Evolutionary conservation across 2,329 filamentous ascomycete genomes (phyloP).

Genomic region (Claviceps purpurea): DNA sequence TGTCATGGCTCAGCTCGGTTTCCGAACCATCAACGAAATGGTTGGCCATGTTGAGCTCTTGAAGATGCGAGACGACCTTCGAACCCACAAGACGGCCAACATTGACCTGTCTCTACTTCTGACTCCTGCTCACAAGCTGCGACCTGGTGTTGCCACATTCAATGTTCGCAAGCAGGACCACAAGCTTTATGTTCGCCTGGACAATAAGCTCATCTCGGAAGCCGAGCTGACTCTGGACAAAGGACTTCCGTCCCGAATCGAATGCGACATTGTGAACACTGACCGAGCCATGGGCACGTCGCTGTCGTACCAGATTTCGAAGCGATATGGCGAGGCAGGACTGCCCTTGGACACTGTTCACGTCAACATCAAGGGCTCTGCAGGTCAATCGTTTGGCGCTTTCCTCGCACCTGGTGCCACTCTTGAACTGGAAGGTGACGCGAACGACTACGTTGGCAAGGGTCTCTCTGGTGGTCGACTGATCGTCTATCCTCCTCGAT

Average conservation of each 20-base stretch:
- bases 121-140: constrained; percentile 89
- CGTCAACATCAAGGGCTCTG: constrained; percentile 90
- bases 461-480: constrained; percentile 84
- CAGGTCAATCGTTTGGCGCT: constrained; percentile 91
- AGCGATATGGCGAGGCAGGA: constrained; percentile 78
- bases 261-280: constrained; percentile 93
- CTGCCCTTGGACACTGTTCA: constrained; percentile 89
- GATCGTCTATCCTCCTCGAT: constrained; percentile 84
- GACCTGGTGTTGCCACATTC: constrained; percentile 89
- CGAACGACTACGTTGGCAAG: constrained; percentile 96
- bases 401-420: constrained; percentile 90
- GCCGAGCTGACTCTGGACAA: constrained; percentile 91
- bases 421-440: constrained; percentile 85
- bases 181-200: constrained; percentile 78
- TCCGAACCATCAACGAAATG: constrained; percentile 96
- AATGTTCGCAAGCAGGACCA: constrained; percentile 98
- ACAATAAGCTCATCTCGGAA: constrained; percentile 95
- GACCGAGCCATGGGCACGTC: constrained; percentile 89
- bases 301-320: constrained; percentile 90
- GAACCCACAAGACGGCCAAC: constrained; percentile 79
- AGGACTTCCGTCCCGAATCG: constrained; percentile 81
- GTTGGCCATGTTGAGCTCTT: constrained; percentile 82
- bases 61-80: constrained; percentile 75
- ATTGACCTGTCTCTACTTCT: constrained; percentile 87
- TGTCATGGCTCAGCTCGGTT: constrained; percentile 92